Evolutionary conservation across 2,329 filamentous ascomycete genomes (phyloP).

Genomic region (Pleoardoris graminearum): DNA sequence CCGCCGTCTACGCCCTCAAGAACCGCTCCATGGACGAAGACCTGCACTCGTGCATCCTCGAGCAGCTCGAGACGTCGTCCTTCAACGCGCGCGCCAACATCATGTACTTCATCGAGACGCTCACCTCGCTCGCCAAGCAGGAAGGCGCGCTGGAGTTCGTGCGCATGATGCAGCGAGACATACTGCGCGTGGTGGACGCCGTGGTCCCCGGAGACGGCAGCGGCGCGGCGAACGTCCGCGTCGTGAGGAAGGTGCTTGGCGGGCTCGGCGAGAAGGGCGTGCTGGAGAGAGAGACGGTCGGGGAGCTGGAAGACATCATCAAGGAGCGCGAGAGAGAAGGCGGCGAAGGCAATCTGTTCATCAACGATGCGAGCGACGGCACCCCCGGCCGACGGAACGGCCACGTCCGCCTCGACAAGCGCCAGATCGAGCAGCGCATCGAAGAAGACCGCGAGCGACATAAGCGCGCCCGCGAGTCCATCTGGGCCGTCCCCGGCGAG

Average conservation of each 20-base stretch:
- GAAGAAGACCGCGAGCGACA: constrained; percentile 96
- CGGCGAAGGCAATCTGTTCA: constrained; percentile 23
- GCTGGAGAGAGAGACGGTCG: constrained; percentile 72
- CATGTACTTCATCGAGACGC: constrained; percentile 97
- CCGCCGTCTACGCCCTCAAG: constrained; percentile 91
- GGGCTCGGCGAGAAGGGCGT: constrained; percentile 72
- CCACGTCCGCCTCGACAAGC: constrained; percentile 68
- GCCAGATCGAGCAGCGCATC: constrained; percentile 91
- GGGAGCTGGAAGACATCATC: constrained; percentile 80
- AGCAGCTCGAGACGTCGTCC: constrained; percentile 90
- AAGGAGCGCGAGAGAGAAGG: constrained; percentile 76
- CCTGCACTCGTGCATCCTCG: constrained; percentile 93
- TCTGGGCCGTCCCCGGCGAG: constrained; percentile 80
- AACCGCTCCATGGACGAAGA: constrained; percentile 96
- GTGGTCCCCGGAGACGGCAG: constrained; percentile 86
- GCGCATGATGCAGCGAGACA: constrained; percentile 92
- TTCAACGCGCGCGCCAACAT: constrained; percentile 99
- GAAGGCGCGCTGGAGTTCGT: constrained; percentile 81
- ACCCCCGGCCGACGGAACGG: constrained; percentile 35
- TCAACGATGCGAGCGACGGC: constrained; percentile 17
- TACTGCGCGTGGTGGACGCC: constrained; percentile 85
- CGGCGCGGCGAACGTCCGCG: constrained; percentile 90
- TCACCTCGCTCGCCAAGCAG: constrained; percentile 81
- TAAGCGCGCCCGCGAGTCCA: constrained; percentile 86
- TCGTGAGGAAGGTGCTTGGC: constrained; percentile 79